phyloP scores from a whole-genome alignment of 164 flowering plant species.

The Sedum album region DNA sequence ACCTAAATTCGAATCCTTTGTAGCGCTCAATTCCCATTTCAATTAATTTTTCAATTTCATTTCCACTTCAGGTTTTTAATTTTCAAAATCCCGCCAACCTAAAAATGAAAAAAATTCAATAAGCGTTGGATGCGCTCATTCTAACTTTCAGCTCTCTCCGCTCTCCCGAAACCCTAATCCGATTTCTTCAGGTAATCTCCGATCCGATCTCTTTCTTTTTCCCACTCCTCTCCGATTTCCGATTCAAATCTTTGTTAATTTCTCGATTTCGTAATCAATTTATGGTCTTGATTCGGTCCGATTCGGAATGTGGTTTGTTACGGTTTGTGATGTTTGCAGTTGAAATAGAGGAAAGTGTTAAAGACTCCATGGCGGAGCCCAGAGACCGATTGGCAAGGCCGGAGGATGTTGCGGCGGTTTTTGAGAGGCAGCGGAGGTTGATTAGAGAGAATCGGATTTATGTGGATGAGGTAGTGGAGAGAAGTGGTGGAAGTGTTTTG shows the following conservation, averaged over 20 bases:
- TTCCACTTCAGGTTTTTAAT: too few species aligned
- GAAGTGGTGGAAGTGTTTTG: not conserved
- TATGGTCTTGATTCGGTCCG: too few species aligned
- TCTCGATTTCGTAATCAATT: not conserved
- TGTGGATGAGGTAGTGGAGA: conserved; percentile 13
- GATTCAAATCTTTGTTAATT: not conserved
- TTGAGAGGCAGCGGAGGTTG: conserved; percentile 16
- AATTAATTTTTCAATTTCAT: too few species aligned
- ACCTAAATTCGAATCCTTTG: too few species aligned
- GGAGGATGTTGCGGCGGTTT: conserved; percentile 19
- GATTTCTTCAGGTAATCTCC: not conserved
- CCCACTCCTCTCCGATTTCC: not conserved
- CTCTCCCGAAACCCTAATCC: not conserved
- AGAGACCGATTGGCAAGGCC: conserved; percentile 38
- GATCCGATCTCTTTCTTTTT: not conserved
- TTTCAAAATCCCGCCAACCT: too few species aligned
- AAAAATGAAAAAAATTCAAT: too few species aligned
- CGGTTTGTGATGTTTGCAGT: not conserved
- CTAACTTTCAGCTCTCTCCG: not conserved
- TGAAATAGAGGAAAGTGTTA: not conserved
- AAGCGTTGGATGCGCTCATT: not conserved
- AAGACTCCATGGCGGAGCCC: conserved; percentile 32
- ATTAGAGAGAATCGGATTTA: conserved; percentile 9
- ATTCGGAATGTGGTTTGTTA: not conserved
- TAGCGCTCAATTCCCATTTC: too few species aligned